Evolutionary conservation across 768 basidiomycete species (phyloP).

Genomic region (Imleria badia): DNA sequence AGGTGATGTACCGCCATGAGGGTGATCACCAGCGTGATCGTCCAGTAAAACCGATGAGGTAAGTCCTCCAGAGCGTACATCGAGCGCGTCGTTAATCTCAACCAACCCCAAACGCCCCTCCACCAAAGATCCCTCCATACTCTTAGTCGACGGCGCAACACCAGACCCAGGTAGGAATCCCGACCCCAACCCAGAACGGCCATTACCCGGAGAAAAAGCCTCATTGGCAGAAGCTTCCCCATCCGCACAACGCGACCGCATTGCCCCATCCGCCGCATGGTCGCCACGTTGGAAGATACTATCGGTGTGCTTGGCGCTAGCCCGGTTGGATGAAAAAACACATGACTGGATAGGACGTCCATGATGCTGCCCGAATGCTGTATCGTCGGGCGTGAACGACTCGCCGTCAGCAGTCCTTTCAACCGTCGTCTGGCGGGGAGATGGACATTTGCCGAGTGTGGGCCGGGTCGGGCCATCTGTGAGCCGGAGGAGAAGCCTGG

Average conservation of each 20-base stretch:
- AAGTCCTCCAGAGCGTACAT: too few species aligned
- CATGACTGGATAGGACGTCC: neutral
- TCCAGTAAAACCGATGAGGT: too few species aligned
- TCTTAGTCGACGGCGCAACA: too few species aligned
- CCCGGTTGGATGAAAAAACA: neutral
- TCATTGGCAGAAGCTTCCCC: too few species aligned
- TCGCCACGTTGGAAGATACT: neutral
- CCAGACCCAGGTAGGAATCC: too few species aligned
- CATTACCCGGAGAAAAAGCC: too few species aligned
- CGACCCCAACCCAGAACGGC: too few species aligned
- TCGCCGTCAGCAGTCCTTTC: neutral
- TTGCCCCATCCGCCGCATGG: neutral
- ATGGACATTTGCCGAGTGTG: neutral
- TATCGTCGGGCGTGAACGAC: neutral
- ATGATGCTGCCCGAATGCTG: neutral
- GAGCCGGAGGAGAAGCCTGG: constrained; percentile 6
- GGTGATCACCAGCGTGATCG: too few species aligned
- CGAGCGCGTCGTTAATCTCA: too few species aligned
- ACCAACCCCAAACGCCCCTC: too few species aligned
- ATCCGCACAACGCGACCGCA: neutral
- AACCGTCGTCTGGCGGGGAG: neutral
- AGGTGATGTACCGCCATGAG: too few species aligned
- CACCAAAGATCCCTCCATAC: too few species aligned
- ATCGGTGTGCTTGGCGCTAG: neutral
- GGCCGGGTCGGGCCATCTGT: neutral